Base-by-base conservation (phyloP, 2,329 filamentous ascomycete species). In the Fusarium sarcochroum region DNA sequence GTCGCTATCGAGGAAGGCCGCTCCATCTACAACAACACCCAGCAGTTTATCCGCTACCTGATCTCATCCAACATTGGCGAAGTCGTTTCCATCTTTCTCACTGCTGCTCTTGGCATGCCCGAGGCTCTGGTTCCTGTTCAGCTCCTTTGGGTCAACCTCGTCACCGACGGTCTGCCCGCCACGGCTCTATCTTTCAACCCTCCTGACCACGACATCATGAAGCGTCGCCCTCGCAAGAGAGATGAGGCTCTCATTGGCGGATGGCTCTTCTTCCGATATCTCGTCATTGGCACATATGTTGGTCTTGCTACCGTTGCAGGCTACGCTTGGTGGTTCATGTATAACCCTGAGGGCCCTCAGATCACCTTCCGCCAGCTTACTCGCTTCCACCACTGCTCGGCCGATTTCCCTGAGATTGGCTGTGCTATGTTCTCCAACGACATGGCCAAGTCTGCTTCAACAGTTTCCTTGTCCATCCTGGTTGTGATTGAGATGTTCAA, bases 291-390 rank as follows among this genome's bases (percentile, higher is more conserved):
- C 65, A 93, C 90, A 10, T 99, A 99, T 70, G 96, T 99, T 60
- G 96, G 96, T 77, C 85, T 93, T 40, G 96, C 96, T 54, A 99
- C 96, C 5, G 97, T 99, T 20, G 94, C 91, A 76, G 96, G 97
- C 45, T 99, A 99, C 77, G 95, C 93, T n/a, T 99, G 96, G 96
- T 99, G 94, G 93, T 99, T 98, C 85, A 94, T 99, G 91, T 97
- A 92, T 85, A 95, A 98, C 83, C 82, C 90, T 10, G 89, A 90
- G 71, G 96, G 96, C 1, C 96, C 96, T 23, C 93, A 97, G 79
- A 97, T 99, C 80, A 90, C 85, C 67, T 97, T 98, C 83, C 91
- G 87, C 79, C 93, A 99, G 78, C 85, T 99, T 71, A 85, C 91
- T 23, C 92, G 97, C 82, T 99, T 98, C 90, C 96, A 99, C 83